phyloP scores from a whole-genome alignment of 208 protist genomes.

The Leishmania mexicana region DNA sequence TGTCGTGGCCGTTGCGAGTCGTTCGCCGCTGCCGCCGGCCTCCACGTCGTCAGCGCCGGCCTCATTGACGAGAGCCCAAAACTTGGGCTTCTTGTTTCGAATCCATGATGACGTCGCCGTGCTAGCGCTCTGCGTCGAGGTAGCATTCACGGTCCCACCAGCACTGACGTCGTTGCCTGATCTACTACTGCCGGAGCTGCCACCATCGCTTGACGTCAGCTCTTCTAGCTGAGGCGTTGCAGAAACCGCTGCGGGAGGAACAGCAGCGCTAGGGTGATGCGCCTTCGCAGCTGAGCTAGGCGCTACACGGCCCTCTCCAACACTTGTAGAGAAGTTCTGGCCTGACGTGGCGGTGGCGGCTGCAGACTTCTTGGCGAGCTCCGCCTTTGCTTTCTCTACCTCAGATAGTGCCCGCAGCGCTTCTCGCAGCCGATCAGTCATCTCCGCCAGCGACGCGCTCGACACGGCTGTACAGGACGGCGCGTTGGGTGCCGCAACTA shows the following conservation, averaged over 20 bases:
- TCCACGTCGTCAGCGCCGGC: background rate
- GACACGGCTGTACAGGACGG: background rate
- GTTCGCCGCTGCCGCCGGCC: background rate
- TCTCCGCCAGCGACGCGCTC: constrained; percentile 13
- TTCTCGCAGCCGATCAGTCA: constrained; percentile 25
- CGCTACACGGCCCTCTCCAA: background rate
- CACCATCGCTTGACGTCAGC: background rate
- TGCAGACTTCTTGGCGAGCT: background rate
- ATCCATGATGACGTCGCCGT: constrained; percentile 25
- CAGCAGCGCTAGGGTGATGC: background rate
- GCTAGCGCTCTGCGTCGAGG: background rate
- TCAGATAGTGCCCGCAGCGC: constrained; percentile 34
- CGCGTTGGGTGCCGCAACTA: background rate
- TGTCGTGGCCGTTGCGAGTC: background rate
- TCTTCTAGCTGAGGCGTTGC: background rate
- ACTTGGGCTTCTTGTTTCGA: constrained; percentile 43
- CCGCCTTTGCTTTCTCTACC: constrained; percentile 33
- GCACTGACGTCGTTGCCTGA: background rate
- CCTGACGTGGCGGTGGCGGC: background rate
- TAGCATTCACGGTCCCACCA: background rate
- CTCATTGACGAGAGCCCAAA: constrained; percentile 44
- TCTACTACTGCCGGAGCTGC: background rate
- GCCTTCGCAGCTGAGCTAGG: background rate
- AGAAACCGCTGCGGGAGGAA: background rate
- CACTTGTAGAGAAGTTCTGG: background rate